Evolutionary conservation across 176 grass and related monocot species (phyloP), one percentile per base, ranked within the genome.

Genomic region (Oryza glaberrima): DNA sequence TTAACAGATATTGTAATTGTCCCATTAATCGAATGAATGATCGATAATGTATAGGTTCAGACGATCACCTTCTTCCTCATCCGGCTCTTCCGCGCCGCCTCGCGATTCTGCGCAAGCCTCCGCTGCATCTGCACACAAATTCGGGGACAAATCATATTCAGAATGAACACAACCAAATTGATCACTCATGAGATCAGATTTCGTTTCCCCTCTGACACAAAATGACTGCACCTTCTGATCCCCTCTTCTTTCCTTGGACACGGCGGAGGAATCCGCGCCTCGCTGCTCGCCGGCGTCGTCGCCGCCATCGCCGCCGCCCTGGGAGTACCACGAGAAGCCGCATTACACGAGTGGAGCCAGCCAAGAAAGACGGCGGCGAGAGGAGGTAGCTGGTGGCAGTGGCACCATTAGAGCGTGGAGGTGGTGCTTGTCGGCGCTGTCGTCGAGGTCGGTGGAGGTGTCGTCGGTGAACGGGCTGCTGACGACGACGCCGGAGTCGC

Each of bases 101-200:
- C 91, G 3, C 93, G 96, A 47, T 98, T 98, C 85, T 98, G 96
- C 26, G 88, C 96, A 35, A 99, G 93, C 73, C 93, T 92, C 69
- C 91, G 90, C 14, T 90, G 83, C 2, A 83, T 71, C 96, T 99
- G 87, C 84, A 70, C 54, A 15, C 17, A 16, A 13, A 11, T 28
- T 16, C 4, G 85, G 61, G 7, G 56, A 20, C 3, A 22, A 22
- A 81, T 22, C 70, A 70, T 35, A 49, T 11, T 9, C 17, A 19
- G 17, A 58, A 46, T 56, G 17, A 58, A 46, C 56, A 4, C 80
- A 64, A 48, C 20, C 25, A 32, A 16, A 63, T 65, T 76, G 45
- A 36, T 19, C 12, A 32, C 17, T 6, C 5, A 23, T 12, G 16
- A 6, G 30, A 69, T 51, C 19, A 20, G 45, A 43, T 43, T 61